Evolutionary conservation across 768 basidiomycete genomes (phyloP), one percentile per base, ranked within the genome.

Genomic region (Mycena amicta): DNA sequence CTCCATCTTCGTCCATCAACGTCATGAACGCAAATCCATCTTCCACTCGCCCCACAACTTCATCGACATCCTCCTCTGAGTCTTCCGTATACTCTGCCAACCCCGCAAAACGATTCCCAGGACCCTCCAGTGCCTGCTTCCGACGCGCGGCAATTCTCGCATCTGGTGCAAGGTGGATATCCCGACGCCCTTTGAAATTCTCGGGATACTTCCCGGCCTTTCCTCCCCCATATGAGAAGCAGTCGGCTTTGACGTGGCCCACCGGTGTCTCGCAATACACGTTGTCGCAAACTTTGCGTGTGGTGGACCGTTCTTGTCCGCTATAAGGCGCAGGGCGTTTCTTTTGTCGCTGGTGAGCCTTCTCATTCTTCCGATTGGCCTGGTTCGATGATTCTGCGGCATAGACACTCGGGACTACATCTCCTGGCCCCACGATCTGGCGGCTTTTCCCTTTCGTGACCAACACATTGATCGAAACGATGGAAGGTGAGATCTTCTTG

Each of bases 221-320:
- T 6, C 71, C 71, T 20, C 72, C 70, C 0, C 67, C 65, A 18
- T 66, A 65, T 1, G 55, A 53, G 65, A 68, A 73, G 52, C 71
- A 73, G 20, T 71, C 56, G 0, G 40, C 57, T 29, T 56, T 55
- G 15, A 41, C 12, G 41, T 71, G 72, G 1, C 72, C 67, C 1
- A 51, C 4, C 0, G 64, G 64, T 1, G 39, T 47, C 4, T 60
- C 54, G 46, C 71, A 73, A 41, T 64, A 69, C 8, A 3, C 3
- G 47, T 62, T 65, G 4, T 65, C 54, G 46, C 63, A 65, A 43
- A 61, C 1, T 18, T 1, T 16, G 0, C 33, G 33, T 37, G 18
- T 18, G 11, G 33, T 37, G 8, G 26, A 23, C 22, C 49, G 49
- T 28, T 50, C 22, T 26, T 50, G 49, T 8, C 22, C 49, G n/a